Conservation (phyloP, 805 yeast genomes). For the Yarrowia sp. region DNA sequence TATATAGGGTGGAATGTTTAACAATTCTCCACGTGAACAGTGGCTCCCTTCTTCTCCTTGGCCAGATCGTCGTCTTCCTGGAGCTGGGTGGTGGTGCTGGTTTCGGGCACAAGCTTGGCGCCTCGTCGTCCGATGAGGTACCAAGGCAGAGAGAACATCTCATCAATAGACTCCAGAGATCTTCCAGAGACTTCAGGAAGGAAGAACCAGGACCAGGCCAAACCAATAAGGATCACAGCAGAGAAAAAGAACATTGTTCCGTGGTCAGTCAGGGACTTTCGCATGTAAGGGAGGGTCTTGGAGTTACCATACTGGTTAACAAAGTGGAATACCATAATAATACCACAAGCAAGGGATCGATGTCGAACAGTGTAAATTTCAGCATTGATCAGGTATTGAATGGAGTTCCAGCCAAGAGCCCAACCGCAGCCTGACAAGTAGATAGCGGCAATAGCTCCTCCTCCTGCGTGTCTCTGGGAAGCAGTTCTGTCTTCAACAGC, state of each 20-base stretch:
- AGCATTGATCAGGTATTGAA: constrained; percentile 53
- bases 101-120: constrained; percentile 4
- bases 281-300: constrained; percentile 54
- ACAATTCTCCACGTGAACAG: constrained; percentile 6
- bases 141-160: constrained; percentile 54
- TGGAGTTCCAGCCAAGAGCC: constrained; percentile 57
- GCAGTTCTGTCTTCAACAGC: constrained; percentile 41
- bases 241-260: constrained; percentile 55
- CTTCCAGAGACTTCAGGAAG: constrained; percentile 53
- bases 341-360: constrained; percentile 49
- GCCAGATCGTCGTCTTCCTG: constrained; percentile 13
- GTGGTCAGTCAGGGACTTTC: constrained; percentile 44
- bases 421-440: constrained; percentile 54
- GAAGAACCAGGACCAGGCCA: constrained; percentile 50
- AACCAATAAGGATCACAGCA: constrained; percentile 43
- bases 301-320: constrained; percentile 57
- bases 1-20: background rate
- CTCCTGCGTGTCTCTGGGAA: constrained; percentile 41
- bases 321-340: constrained; percentile 55
- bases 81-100: constrained; percentile 20
- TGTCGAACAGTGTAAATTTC: constrained; percentile 53
- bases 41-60: constrained; percentile 17
- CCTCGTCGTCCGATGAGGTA: constrained; percentile 46
- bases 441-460: constrained; percentile 50
- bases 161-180: constrained; percentile 52